Percentiles rank a stretch among this genome's conserved stretches.
Evolutionary conservation across 257 asterid genomes (phyloP).

Genomic region (Phtheirospermum japonicum): DNA sequence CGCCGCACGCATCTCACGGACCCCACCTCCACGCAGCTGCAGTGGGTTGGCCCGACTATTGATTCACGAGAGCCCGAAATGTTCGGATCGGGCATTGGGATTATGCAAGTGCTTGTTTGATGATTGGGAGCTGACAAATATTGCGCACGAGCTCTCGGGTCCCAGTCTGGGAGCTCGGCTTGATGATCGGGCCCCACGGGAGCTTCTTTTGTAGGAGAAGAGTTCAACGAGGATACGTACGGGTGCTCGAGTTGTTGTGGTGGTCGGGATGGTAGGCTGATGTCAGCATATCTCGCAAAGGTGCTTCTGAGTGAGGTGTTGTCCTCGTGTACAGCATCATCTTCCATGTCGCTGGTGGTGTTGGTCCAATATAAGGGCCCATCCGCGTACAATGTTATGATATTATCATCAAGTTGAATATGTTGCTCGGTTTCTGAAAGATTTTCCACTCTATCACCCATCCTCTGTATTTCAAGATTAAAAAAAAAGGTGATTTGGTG

Average conservation of each 20-base stretch:
- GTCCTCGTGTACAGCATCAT: conserved; percentile 36
- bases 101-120: conserved; percentile 39
- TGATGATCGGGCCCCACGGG: conserved; percentile 66
- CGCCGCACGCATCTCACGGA: conserved; percentile 65
- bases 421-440: not conserved
- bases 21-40: conserved; percentile 56
- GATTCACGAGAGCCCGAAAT: conserved; percentile 20
- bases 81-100: conserved; percentile 32
- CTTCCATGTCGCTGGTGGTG: conserved; percentile 28
- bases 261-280: conserved; percentile 36
- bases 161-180: conserved; percentile 65
- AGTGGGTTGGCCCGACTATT: conserved; percentile 36
- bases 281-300: conserved; percentile 35
- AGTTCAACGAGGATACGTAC: conserved; percentile 34
- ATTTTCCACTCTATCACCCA: not conserved
- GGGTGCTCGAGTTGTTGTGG: conserved; percentile 39
- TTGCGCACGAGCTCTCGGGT: conserved; percentile 22
- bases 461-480: not conserved
- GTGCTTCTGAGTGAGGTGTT: conserved; percentile 25
- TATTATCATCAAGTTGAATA: not conserved
- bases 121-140: conserved; percentile 14
- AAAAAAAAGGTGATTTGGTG: not conserved
- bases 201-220: conserved; percentile 49
- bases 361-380: not conserved
- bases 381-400: conserved; percentile 24